Evolutionary conservation across 2,329 filamentous ascomycete genomes (phyloP), one percentile per base, ranked within the genome.

Genomic region (Zalaria obscura): DNA sequence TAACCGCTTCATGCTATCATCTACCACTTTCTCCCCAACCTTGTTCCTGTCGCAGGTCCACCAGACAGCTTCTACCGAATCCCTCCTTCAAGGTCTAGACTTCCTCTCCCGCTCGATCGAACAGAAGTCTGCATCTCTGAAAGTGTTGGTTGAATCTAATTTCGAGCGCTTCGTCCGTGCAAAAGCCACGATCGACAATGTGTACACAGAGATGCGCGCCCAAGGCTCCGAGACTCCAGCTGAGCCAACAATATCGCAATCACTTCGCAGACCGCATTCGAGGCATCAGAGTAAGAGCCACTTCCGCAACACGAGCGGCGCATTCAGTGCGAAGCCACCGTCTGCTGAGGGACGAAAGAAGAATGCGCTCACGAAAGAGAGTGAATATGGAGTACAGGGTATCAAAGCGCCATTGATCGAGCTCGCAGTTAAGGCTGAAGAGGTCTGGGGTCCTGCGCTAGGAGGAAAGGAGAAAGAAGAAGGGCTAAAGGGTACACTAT

Each of bases 121-220:
- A 55, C 85, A 96, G 63, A 98, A 98, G 62, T 95, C 89, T 0
- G 91, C 89, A 0, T 95, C 88, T 3, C 73, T 98, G 46, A 98
- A 98, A 59, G 83, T 93, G 7, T 73, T 98, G 11, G 91, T 98
- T 25, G 91, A 98, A 61, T 89, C 85, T 48, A 98, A 98, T 60
- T 98, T 98, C 57, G 93, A 98, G 63, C 82, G 89, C 50, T 98
- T 98, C 66, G 91, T 98, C 42, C 82, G 86, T 48, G 91, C 91
- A 35, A 98, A 98, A 62, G 85, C 89, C 11, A 96, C 89, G 5
- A 96, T 98, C 54, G 91, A 98, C 65, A 93, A 93, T 63, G 91
- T 98, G 40, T 98, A 98, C 64, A 93, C 80, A 47, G 91, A 98
- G 61, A 98, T 98, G 91, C 69, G 73, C 27, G 72, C 73, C 29